phyloP scores from a whole-genome alignment of 1,139 yeast species.

The Suhomyces guaymorum region DNA sequence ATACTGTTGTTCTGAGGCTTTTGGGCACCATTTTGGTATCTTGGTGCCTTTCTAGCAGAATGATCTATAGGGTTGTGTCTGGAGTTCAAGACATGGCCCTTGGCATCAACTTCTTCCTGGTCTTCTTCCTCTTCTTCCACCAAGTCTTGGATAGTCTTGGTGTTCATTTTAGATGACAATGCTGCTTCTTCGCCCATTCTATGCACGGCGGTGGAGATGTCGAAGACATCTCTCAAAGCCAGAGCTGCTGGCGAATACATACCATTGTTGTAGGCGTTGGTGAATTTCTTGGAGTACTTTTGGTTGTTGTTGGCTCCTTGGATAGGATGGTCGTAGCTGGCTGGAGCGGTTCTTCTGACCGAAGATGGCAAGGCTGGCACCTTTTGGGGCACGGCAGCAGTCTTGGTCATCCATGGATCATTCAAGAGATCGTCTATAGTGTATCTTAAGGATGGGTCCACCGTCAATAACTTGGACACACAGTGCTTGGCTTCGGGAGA shows the following conservation, averaged over 20 bases:
- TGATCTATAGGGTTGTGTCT: slow-evolving; percentile 6
- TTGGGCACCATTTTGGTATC: slow-evolving; percentile 18
- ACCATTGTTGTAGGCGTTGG: slow-evolving; percentile 15
- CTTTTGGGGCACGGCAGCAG: slow-evolving; percentile 3
- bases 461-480: slow-evolving; percentile 74
- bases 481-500: slow-evolving; percentile 58
- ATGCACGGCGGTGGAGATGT: slow-evolving; percentile 90
- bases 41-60: slow-evolving; percentile 24
- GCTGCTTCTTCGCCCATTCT: slow-evolving; percentile 87
- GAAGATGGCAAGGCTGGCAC: slow-evolving; percentile 6
- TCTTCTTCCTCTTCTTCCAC: slow-evolving; percentile 45
- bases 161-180: slow-evolving; percentile 36
- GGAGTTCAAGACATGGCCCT: slow-evolving; percentile 14
- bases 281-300: slow-evolving; percentile 28
- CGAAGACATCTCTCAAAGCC: slow-evolving; percentile 93
- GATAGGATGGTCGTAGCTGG: slow-evolving; percentile 26
- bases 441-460: slow-evolving; percentile 76
- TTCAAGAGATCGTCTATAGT: slow-evolving; percentile 73
- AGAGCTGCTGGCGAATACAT: slow-evolving; percentile 85
- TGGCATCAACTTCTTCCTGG: slow-evolving; percentile 25
- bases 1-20: slow-evolving; percentile 25
- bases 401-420: slow-evolving; percentile 76
- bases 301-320: slow-evolving; percentile 21
- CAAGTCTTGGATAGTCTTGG: slow-evolving; percentile 28
- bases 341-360: slow-evolving; percentile 1